These are phyloP conservation scores for Saccharomycopsis sp. DNA, from an alignment of 805 yeast genomes.

Conservation along the genomic window DNA sequence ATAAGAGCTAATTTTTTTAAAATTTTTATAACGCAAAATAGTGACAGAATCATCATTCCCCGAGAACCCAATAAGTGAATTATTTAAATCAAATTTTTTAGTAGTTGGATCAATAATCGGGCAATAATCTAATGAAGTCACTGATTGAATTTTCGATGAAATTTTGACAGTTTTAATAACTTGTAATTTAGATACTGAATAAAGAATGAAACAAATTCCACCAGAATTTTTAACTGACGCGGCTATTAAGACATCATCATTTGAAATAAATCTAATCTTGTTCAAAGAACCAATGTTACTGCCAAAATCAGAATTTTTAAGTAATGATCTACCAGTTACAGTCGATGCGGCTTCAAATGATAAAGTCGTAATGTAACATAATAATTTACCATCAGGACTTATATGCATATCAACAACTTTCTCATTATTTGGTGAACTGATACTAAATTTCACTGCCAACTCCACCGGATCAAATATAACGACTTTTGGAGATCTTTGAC, in stretches of 20 bases:
- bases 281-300: slow-evolving; percentile 31
- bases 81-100: slow-evolving; percentile 18
- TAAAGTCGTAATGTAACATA: slow-evolving; percentile 55
- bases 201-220: slow-evolving; percentile 32
- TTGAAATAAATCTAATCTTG: slow-evolving; percentile 37
- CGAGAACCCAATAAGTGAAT: slow-evolving; percentile 34
- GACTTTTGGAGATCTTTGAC: slow-evolving; percentile 47
- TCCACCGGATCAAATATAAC: slow-evolving; percentile 53
- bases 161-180: slow-evolving; percentile 10
- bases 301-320: slow-evolving; percentile 24
- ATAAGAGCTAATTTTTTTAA: slow-evolving; percentile 43
- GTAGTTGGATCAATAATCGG: slow-evolving; percentile 19
- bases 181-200: slow-evolving; percentile 16
- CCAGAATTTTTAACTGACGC: slow-evolving; percentile 35
- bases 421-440: slow-evolving; percentile 40
- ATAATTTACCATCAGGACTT: slow-evolving; percentile 57
- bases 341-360: slow-evolving; percentile 47
- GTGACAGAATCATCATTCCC: slow-evolving; percentile 57
- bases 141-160: slow-evolving; percentile 43
- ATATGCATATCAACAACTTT: slow-evolving; percentile 61
- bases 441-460: slow-evolving; percentile 46
- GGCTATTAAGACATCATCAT: slow-evolving; percentile 34
- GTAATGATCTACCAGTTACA: slow-evolving; percentile 35
- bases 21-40: slow-evolving; percentile 44
- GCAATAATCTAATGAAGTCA: slow-evolving; percentile 45